Percentiles rank a stretch among this genome's conserved stretches.
Conservation (phyloP, 2,329 filamentous ascomycete species). For the Pseudomassariella vexata region DNA sequence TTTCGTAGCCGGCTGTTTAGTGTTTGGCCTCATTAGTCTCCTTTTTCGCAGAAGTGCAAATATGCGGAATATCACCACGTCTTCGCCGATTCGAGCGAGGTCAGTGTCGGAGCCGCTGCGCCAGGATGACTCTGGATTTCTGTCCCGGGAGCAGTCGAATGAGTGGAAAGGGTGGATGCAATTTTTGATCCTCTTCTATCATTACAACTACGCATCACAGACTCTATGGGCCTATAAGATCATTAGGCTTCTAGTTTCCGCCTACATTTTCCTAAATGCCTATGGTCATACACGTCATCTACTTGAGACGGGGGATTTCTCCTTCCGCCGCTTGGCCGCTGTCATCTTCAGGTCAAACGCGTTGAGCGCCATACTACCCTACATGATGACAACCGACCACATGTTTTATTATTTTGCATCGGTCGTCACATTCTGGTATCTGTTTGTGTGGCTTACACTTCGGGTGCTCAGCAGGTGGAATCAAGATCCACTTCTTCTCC, state of each 20-base stretch:
- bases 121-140: constrained; percentile 29
- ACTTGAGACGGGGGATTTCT: constrained; percentile 50
- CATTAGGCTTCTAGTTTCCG: constrained; percentile 46
- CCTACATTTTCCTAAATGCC: constrained; percentile 57
- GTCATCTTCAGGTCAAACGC: constrained; percentile 54
- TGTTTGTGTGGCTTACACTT: constrained; percentile 49
- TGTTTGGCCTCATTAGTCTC: constrained; percentile 19
- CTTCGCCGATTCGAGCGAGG: no score
- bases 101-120: constrained; percentile 7
- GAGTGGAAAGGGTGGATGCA: constrained; percentile 67
- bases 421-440: constrained; percentile 56
- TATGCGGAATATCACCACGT: constrained; percentile 2
- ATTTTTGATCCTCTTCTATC: constrained; percentile 45
- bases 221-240: constrained; percentile 47
- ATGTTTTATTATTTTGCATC: constrained; percentile 54
- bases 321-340: constrained; percentile 41
- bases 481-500: constrained; percentile 31
- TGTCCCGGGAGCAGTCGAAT: constrained; percentile 52
- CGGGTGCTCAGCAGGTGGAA: constrained; percentile 35
- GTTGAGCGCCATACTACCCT: constrained; percentile 45
- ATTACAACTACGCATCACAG: constrained; percentile 49
- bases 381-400: constrained; percentile 51
- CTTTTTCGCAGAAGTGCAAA: constrained; percentile 4
- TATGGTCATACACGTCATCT: constrained; percentile 58
- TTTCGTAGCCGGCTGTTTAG: constrained; percentile 18